Conservation (phyloP, 768 basidiomycete species). For the Roridomyces roridus region DNA sequence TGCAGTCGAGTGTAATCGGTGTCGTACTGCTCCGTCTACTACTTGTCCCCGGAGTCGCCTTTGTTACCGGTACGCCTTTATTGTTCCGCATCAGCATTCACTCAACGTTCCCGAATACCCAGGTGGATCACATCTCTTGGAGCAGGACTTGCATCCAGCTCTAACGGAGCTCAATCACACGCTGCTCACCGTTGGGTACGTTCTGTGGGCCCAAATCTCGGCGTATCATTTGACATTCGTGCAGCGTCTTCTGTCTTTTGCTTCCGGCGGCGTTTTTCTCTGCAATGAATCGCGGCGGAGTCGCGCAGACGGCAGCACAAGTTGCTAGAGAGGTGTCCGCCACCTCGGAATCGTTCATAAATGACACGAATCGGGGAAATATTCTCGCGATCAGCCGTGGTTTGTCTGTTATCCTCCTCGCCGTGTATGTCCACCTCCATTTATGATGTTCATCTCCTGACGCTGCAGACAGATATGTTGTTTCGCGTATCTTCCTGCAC, state of each 20-base stretch:
- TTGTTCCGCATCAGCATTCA: no score
- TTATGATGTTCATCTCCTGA: background rate
- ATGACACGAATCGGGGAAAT: conserved; percentile 47
- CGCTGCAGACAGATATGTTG: conserved; percentile 53
- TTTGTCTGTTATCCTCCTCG: conserved; percentile 64
- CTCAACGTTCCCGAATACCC: no score
- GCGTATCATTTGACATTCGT: background rate
- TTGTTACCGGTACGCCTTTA: conserved; percentile 54
- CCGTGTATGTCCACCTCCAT: conserved; percentile 57
- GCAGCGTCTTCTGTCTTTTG: conserved; percentile 64
- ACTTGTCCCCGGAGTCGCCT: conserved; percentile 70
- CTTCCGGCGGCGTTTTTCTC: conserved; percentile 74
- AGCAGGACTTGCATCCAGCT: conserved; percentile 72
- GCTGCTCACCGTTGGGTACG: conserved; percentile 67
- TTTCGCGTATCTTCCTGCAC: conserved; percentile 71
- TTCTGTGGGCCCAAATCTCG: background rate
- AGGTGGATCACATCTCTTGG: conserved; percentile 60
- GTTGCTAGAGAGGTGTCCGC: no score
- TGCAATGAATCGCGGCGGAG: conserved; percentile 47
- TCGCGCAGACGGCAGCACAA: conserved; percentile 24
- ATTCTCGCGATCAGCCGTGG: conserved; percentile 72
- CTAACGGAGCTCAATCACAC: conserved; percentile 70
- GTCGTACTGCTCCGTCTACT: conserved; percentile 75
- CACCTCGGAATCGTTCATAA: conserved; percentile 35
- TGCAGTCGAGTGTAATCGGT: conserved; percentile 56